A percentile compares a stretch with the other conserved stretches of the same genome.
Conservation (phyloP, 1,284 basidiomycete genomes). For the Peniophora sp. region DNA sequence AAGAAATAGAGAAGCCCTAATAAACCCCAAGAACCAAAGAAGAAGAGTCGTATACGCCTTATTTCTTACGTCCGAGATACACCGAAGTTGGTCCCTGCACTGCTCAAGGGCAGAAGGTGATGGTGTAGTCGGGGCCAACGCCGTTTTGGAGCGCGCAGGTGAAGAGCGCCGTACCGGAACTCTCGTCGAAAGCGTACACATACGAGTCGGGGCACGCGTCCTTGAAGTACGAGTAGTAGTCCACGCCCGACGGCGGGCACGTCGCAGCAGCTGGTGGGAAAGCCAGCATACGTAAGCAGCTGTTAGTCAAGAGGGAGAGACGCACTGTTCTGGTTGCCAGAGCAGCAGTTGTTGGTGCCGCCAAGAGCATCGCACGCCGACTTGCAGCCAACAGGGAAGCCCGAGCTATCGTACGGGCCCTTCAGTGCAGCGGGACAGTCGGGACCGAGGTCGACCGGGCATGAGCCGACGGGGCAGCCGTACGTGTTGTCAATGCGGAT, state of each 20-base stretch:
- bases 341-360: slow-evolving; percentile 16
- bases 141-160: slow-evolving; percentile 8
- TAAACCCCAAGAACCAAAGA: no score
- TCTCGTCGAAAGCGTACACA: slow-evolving; percentile 23
- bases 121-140: slow-evolving; percentile 14
- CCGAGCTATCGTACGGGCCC: slow-evolving; percentile 20
- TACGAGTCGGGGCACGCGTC: slow-evolving; percentile 16
- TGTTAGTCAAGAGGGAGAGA: neutral
- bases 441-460: slow-evolving; percentile 21
- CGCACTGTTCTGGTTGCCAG: slow-evolving; percentile 15
- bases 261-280: slow-evolving; percentile 9
- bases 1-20: no score
- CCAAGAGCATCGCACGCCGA: slow-evolving; percentile 12
- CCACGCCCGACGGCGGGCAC: slow-evolving; percentile 12
- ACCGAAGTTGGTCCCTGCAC: no score
- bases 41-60: no score
- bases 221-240: slow-evolving; percentile 20
- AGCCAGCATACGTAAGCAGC: neutral
- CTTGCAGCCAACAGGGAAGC: slow-evolving; percentile 26
- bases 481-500: slow-evolving; percentile 21
- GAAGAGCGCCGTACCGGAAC: slow-evolving; percentile 17
- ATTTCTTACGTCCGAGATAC: no score
- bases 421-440: slow-evolving; percentile 19
- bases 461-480: slow-evolving; percentile 23
- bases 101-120: slow-evolving; percentile 21